phyloP scores from a whole-genome alignment of 441 rosid species.

The Croton setiger region DNA sequence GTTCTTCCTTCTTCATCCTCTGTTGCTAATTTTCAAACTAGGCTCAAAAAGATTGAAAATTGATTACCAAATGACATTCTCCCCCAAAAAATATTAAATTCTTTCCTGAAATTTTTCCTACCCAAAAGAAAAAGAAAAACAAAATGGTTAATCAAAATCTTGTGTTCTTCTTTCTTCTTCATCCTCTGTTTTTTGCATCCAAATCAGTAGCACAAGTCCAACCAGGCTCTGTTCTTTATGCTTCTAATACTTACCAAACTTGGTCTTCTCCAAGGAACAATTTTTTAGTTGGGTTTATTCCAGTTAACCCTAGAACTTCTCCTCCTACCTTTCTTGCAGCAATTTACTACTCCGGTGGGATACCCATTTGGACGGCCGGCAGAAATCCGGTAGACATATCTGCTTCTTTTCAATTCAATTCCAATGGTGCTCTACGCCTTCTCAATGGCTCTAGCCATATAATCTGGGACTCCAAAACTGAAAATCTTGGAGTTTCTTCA shows the following conservation, averaged over 20 bases:
- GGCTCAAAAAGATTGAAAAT: no score
- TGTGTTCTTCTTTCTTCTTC: neutral
- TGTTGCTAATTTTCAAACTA: no score
- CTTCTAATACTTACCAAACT: neutral
- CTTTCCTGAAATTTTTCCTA: no score
- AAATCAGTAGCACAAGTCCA: neutral
- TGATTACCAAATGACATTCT: no score
- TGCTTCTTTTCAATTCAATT: slow-evolving; percentile 11
- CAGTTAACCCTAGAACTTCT: slow-evolving; percentile 9
- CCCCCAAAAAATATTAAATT: no score
- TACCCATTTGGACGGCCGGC: slow-evolving; percentile 21
- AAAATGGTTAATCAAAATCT: neutral
- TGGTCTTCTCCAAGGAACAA: neutral
- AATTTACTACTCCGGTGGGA: slow-evolving; percentile 9
- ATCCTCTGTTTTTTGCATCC: neutral
- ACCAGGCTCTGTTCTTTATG: slow-evolving; percentile 13
- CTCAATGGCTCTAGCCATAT: slow-evolving; percentile 6
- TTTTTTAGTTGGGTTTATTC: slow-evolving; percentile 16
- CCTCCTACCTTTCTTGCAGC: slow-evolving; percentile 15
- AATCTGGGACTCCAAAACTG: slow-evolving; percentile 12
- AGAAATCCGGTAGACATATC: slow-evolving; percentile 9
- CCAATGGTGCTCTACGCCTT: slow-evolving; percentile 11
- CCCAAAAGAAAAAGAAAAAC: neutral
- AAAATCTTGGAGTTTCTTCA: slow-evolving; percentile 8
- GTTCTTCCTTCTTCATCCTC: no score